Conservation (phyloP, 116 monocot genomes). For the Cymodocea nodosa region DNA sequence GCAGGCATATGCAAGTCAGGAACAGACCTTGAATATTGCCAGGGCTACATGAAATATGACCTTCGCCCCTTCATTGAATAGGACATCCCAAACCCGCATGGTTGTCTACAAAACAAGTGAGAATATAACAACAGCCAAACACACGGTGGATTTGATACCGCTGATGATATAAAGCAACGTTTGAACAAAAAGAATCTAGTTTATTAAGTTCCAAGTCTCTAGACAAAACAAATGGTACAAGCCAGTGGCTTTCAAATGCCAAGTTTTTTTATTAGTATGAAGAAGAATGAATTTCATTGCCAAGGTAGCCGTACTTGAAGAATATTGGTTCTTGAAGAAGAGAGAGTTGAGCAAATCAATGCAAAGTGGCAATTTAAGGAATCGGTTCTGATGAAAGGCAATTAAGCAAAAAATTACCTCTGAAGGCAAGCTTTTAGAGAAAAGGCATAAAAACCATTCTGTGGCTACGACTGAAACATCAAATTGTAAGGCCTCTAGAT, state of each 20-base stretch:
- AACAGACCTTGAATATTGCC: conserved; percentile 81
- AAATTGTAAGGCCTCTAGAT: conserved; percentile 74
- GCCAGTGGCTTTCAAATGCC: too few species aligned
- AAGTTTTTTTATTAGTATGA: too few species aligned
- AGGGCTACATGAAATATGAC: conserved; percentile 85
- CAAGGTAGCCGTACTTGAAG: too few species aligned
- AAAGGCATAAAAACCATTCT: conserved; percentile 96
- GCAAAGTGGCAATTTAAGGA: too few species aligned
- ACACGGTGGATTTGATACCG: not conserved
- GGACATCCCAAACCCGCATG: conserved; percentile 92
- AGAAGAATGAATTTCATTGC: too few species aligned
- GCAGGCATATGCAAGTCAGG: not conserved
- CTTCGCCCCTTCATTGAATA: conserved; percentile 95
- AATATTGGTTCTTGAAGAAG: too few species aligned
- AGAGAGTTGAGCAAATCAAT: too few species aligned
- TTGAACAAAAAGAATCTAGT: too few species aligned
- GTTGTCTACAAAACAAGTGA: conserved; percentile 48
- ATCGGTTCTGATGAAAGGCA: too few species aligned
- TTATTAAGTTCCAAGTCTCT: too few species aligned
- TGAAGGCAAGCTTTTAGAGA: conserved; percentile 94
- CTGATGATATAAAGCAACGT: too few species aligned
- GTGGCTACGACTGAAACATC: conserved; percentile 87
- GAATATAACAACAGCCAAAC: not conserved
- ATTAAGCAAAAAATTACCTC: conserved; percentile 40
- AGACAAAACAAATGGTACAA: too few species aligned